Evolutionary conservation across 768 basidiomycete genomes (phyloP).

Genomic region (Mycena alexandri): DNA sequence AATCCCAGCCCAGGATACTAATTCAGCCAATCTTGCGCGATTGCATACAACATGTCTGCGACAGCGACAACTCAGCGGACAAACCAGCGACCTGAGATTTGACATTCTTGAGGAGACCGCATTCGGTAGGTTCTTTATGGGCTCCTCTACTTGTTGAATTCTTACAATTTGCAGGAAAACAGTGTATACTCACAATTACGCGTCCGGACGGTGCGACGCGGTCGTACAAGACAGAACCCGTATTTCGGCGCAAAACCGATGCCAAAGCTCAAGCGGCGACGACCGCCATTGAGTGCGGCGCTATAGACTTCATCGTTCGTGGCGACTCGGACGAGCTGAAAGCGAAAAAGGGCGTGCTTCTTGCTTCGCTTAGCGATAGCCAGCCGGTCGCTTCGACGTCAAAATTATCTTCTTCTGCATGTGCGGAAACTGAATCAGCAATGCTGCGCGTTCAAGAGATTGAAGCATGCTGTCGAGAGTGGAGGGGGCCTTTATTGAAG

Average conservation of each 20-base stretch:
- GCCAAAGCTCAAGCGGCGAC: conserved; percentile 67
- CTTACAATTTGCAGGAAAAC: conserved; percentile 56
- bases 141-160: not conserved
- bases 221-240: conserved; percentile 65
- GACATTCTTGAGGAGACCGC: conserved; percentile 60
- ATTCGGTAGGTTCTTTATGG: conserved; percentile 46
- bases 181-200: conserved; percentile 72
- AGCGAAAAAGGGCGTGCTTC: conserved; percentile 50
- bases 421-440: not conserved
- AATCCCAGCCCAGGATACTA: no score
- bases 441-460: conserved; percentile 53
- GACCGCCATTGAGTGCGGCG: conserved; percentile 71
- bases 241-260: conserved; percentile 60
- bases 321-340: conserved; percentile 56
- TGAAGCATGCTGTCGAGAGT: conserved; percentile 66
- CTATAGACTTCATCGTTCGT: conserved; percentile 66
- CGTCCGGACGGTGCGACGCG: conserved; percentile 64
- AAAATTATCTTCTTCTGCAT: not conserved
- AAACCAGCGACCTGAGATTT: conserved; percentile 56
- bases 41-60: conserved; percentile 59
- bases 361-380: conserved; percentile 46
- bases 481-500: conserved; percentile 64
- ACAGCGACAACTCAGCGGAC: conserved; percentile 53
- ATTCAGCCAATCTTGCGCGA: conserved; percentile 42
- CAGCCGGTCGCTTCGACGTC: conserved; percentile 21